Percentiles rank a stretch among this genome's conserved stretches.
These are phyloP conservation scores for Fragosphaeria purpurea DNA, from an alignment of 2,329 filamentous ascomycete genomes.

Conservation along the genomic window DNA sequence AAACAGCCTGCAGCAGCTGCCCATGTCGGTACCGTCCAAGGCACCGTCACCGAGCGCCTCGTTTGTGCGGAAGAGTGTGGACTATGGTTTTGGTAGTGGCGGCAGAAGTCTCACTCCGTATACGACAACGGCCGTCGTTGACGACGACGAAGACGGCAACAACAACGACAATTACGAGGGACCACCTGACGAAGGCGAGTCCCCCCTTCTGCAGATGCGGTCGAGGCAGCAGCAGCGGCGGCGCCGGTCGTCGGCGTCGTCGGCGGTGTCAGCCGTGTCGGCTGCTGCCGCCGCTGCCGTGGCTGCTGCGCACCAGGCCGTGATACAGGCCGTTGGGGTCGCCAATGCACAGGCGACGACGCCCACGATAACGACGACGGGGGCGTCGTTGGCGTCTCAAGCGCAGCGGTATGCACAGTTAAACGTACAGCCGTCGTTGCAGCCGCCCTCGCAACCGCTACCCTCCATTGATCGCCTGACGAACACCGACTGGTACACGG, in stretches of 20 bases:
- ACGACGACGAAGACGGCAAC: neutral
- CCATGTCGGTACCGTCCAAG: constrained; percentile 3
- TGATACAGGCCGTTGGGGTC: constrained; percentile 3
- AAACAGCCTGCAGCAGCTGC: constrained; percentile 14
- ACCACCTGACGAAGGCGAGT: constrained; percentile 5
- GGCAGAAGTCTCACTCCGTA: neutral
- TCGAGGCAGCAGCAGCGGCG: neutral
- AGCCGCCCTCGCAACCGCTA: neutral
- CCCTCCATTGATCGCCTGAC: neutral
- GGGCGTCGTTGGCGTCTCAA: neutral
- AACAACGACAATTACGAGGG: neutral
- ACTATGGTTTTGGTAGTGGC: neutral
- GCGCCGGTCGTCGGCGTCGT: constrained; percentile 4
- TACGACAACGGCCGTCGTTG: neutral
- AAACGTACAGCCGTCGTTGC: no score
- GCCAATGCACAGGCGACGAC: neutral
- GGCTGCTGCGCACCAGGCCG: neutral
- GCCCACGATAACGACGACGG: neutral
- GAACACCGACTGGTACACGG: constrained; percentile 1
- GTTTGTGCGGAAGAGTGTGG: constrained; percentile 3
- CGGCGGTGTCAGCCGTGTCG: constrained; percentile 5
- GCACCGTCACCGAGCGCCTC: constrained; percentile 5
- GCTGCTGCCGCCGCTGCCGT: neutral
- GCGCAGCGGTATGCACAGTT: neutral
- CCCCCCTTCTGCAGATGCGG: constrained; percentile 8